Evolutionary conservation across 2,329 filamentous ascomycete genomes (phyloP).

Genomic region (Didymellaceae sp.): DNA sequence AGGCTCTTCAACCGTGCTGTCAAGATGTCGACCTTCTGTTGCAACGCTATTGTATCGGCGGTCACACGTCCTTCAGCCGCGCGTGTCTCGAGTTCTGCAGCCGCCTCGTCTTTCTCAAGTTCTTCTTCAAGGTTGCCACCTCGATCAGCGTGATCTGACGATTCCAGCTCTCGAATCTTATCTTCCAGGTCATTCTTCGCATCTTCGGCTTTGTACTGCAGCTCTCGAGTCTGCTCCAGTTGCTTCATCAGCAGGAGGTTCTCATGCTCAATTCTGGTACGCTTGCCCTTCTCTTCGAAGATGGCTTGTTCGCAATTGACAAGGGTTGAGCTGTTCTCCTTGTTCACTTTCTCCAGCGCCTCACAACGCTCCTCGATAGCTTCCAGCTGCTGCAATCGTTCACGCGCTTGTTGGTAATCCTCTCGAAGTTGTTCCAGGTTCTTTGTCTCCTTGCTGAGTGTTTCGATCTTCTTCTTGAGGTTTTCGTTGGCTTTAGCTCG

Average conservation of each 20-base stretch:
- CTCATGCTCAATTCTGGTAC: constrained; percentile 57
- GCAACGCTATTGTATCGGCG: constrained; percentile 46
- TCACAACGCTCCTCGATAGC: constrained; percentile 53
- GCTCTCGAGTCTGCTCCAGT: constrained; percentile 55
- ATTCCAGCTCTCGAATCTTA: constrained; percentile 51
- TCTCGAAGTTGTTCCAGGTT: constrained; percentile 51
- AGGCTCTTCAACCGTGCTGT: constrained; percentile 45
- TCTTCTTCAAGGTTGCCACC: constrained; percentile 51
- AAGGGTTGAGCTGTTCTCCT: constrained; percentile 58
- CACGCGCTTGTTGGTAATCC: constrained; percentile 54
- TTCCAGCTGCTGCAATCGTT: constrained; percentile 55
- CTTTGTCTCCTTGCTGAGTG: constrained; percentile 57
- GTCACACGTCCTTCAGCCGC: constrained; percentile 35
- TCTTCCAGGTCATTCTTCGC: constrained; percentile 56
- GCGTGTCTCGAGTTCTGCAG: constrained; percentile 29
- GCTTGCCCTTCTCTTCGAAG: constrained; percentile 57
- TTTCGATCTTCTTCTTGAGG: constrained; percentile 60
- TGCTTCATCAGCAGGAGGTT: constrained; percentile 55
- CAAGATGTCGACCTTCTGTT: constrained; percentile 51
- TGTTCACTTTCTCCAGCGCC: constrained; percentile 57
- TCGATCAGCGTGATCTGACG: constrained; percentile 36
- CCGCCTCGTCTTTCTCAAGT: constrained; percentile 42
- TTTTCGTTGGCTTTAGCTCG: constrained; percentile 60
- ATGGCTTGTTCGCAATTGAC: constrained; percentile 60
- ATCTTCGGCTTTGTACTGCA: constrained; percentile 57